phyloP scores from a whole-genome alignment of 306 rosid species.

The Acmispon strigosus region DNA sequence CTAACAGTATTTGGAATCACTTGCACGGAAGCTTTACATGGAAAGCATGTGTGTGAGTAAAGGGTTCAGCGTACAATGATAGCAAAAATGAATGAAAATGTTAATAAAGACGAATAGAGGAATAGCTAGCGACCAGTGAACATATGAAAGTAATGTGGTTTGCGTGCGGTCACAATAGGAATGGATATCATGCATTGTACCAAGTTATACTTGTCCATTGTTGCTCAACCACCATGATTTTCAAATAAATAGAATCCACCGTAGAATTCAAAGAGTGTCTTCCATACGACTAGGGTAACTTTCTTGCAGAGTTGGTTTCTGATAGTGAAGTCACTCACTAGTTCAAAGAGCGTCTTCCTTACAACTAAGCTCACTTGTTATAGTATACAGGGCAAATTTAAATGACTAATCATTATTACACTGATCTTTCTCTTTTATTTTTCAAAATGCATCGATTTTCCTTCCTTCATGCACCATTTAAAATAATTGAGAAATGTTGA shows the following conservation, averaged over 20 bases:
- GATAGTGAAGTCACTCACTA: too few species aligned
- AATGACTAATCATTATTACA: too few species aligned
- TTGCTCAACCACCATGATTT: slow-evolving; percentile 24
- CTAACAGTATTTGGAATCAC: not conserved
- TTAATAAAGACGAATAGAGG: too few species aligned
- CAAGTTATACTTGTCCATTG: not conserved
- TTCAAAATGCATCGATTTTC: too few species aligned
- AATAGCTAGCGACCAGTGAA: not conserved
- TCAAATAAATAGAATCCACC: slow-evolving; percentile 11
- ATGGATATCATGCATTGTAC: too few species aligned
- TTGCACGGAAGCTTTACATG: not conserved
- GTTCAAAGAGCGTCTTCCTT: not conserved
- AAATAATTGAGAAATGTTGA: too few species aligned
- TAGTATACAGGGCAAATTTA: too few species aligned
- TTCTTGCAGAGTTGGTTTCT: too few species aligned
- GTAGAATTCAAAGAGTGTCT: not conserved
- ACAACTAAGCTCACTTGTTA: not conserved
- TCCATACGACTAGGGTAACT: not conserved
- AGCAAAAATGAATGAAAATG: too few species aligned
- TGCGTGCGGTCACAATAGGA: not conserved
- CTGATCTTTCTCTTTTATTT: too few species aligned
- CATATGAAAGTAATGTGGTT: not conserved
- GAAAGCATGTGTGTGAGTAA: not conserved
- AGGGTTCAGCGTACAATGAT: not conserved
- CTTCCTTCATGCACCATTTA: too few species aligned